Base-by-base conservation (phyloP, 352 stramenopile species). In the Globisporangium carolinianum region DNA sequence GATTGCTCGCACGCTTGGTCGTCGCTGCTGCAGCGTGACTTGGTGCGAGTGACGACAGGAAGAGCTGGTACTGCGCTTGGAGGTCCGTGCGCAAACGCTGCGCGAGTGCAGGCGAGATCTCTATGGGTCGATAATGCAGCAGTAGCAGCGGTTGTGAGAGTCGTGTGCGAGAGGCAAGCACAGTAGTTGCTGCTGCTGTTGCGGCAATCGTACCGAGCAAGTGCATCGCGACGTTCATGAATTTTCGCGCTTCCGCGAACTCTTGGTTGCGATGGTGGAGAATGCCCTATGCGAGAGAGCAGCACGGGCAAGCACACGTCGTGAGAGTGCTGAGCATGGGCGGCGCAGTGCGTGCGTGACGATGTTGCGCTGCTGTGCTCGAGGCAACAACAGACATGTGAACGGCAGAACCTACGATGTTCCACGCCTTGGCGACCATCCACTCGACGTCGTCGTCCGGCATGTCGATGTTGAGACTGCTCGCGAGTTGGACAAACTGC, bases 341-440 rank as follows among this genome's bases (percentile, higher is more conserved):
- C 24, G 24, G 2, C 24, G 24, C 24, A 32, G 24, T 32, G 24
- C 24, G 24, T 32, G 9, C 14, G 12, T 42, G 11, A 39, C 32
- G 7, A 24, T 4, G 10, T 36, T 35, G 7, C 11, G 5, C 17
- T 36, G 15, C 17, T 38, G 12, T 32, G 47, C 17, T 15, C 24
- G 0, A 14, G 5, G 35, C 47, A n/a, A 37, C 4, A 18, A 52
- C 36, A 1, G 15, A 35, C 36, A 58, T 7, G n/a, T 6, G 17
- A 15, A 42, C 17, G 55, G 50, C 0, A 55, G 1, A 14, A 73
- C 67, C 45, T 73, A 92, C 83, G 45, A 83, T 75, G 38, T 92
- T 92, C 83, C 83, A 92, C 3, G 76, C 67, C 56, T 86, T 89
- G n/a, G 60, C 67, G 32, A 87, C 65, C 41, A 92, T 79, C 80